phyloP scores from a whole-genome alignment of 352 stramenopile genomes.

The Phytopythium mirpurense region DNA sequence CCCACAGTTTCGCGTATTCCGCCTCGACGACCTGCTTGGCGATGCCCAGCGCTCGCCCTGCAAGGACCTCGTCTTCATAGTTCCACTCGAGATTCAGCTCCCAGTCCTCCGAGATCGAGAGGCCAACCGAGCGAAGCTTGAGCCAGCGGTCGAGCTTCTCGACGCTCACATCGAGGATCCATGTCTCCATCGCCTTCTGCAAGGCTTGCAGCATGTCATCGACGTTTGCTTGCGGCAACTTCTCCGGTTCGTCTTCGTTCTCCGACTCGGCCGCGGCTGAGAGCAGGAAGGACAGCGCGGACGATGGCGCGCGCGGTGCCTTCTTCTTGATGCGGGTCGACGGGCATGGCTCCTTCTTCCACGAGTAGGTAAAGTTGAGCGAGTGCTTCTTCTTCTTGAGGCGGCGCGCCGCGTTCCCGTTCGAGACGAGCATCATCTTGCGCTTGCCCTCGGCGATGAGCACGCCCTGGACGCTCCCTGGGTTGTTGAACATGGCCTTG shows the following conservation, averaged over 20 bases:
- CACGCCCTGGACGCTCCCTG: constrained; percentile 65
- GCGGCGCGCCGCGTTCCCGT: constrained; percentile 51
- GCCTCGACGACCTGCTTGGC: constrained; percentile 70
- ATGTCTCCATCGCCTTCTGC: constrained; percentile 40
- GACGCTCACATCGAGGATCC: constrained; percentile 51
- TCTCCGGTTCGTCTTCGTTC: constrained; percentile 62
- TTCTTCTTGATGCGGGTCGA: constrained; percentile 74
- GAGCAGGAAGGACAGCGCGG: constrained; percentile 74
- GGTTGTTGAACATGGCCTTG: constrained; percentile 83
- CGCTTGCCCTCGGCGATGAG: constrained; percentile 75
- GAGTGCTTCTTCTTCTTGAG: constrained; percentile 87
- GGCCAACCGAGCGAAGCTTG: constrained; percentile 62
- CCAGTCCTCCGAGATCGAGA: constrained; percentile 70
- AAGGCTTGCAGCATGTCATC: constrained; percentile 45
- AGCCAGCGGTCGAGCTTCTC: constrained; percentile 70
- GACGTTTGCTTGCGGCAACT: constrained; percentile 63
- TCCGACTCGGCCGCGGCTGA: constrained; percentile 63
- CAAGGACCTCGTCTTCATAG: constrained; percentile 80
- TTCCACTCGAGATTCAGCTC: constrained; percentile 81
- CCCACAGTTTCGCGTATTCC: constrained; percentile 49
- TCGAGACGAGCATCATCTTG: constrained; percentile 75
- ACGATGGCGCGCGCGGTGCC: constrained; percentile 44
- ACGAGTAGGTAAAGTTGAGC: constrained; percentile 71
- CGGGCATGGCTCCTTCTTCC: constrained; percentile 71
- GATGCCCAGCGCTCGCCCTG: constrained; percentile 75